phyloP scores from a whole-genome alignment of 169 alveolate species.

The Eimeria tenella region DNA sequence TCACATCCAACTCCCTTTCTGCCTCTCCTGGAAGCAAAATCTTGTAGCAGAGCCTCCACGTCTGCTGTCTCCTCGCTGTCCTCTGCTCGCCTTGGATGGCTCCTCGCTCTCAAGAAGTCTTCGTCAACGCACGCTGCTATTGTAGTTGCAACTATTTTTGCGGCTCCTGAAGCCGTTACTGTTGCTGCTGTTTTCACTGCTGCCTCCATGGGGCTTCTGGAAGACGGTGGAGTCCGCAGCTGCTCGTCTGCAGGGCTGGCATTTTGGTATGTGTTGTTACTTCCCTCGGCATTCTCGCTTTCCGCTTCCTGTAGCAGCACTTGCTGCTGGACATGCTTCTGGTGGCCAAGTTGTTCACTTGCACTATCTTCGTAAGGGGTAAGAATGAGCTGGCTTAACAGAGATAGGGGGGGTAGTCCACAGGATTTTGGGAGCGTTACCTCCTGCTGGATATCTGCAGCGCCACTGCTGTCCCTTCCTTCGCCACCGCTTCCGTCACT shows the following conservation, averaged over 20 bases:
- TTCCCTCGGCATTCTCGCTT: background rate
- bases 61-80: background rate
- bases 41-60: slow-evolving; percentile 20
- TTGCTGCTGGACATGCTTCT: slow-evolving; percentile 12
- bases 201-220: background rate
- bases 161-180: background rate
- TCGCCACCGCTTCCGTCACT: background rate
- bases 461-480: background rate
- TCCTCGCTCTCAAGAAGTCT: no score
- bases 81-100: no score
- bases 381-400: slow-evolving; percentile 9
- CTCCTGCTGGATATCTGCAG: background rate
- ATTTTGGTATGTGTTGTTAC: background rate
- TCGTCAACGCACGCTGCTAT: background rate
- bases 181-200: background rate
- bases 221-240: background rate
- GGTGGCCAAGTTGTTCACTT: background rate
- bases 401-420: slow-evolving; percentile 4
- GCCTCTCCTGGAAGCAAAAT: background rate
- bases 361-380: background rate
- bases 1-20: background rate
- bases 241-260: background rate
- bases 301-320: background rate
- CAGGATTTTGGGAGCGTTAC: background rate
- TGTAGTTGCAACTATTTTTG: background rate